Evolutionary conservation across 768 basidiomycete genomes (phyloP).

Genomic region (Mycena filopes): DNA sequence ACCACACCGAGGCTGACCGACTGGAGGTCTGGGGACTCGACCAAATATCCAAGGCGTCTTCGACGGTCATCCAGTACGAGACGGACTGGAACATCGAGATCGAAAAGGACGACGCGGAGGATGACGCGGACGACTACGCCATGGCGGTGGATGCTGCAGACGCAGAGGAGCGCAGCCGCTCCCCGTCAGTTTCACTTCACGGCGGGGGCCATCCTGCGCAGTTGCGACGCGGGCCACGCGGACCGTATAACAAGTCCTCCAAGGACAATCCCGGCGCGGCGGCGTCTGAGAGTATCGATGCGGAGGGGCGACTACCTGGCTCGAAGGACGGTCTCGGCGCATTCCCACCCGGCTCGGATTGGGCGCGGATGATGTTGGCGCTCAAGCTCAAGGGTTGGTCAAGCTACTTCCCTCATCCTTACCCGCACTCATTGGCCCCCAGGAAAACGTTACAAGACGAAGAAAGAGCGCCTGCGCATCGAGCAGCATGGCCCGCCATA

Average conservation of each 20-base stretch:
- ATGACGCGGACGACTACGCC: constrained; percentile 54
- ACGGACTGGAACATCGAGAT: constrained; percentile 87
- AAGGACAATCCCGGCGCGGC: constrained; percentile 36
- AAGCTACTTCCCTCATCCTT: neutral
- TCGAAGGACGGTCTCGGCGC: constrained; percentile 79
- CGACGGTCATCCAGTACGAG: constrained; percentile 84
- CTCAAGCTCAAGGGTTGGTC: constrained; percentile 77
- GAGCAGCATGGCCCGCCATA: constrained; percentile 81
- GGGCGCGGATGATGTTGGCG: constrained; percentile 77
- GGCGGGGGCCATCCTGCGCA: constrained; percentile 27
- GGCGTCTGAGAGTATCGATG: constrained; percentile 62
- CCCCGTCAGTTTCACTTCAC: constrained; percentile 23
- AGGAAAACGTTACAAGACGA: constrained; percentile 85
- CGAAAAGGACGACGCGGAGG: constrained; percentile 66
- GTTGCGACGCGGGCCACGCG: constrained; percentile 57
- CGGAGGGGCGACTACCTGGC: constrained; percentile 79
- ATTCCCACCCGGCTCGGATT: constrained; percentile 77
- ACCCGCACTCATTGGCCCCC: constrained; percentile 1
- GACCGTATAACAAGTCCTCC: constrained; percentile 62
- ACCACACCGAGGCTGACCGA: constrained; percentile 77
- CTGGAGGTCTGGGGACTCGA: constrained; percentile 79
- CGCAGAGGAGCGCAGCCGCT: constrained; percentile 35
- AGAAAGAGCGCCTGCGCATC: constrained; percentile 82
- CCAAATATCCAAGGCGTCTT: constrained; percentile 75
- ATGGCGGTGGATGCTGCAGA: constrained; percentile 49